Conservation (phyloP, 768 basidiomycete genomes). For the Scleroderma bovista region DNA sequence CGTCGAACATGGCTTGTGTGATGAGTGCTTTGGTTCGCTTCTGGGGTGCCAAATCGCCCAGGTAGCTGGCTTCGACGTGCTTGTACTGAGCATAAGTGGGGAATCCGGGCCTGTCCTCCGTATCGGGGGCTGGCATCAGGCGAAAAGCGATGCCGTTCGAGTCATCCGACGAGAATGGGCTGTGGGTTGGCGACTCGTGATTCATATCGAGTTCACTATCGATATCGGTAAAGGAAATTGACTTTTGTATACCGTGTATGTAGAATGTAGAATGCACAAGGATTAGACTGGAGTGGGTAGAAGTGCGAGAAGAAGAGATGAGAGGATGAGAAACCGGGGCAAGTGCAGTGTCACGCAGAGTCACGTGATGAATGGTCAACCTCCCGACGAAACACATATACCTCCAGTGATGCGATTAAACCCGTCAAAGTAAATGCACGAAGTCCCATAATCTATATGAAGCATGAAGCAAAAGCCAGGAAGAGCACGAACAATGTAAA, state of each 20-base stretch:
- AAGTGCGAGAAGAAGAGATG: neutral
- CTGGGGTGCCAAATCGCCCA: slow-evolving; percentile 50
- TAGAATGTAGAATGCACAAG: neutral
- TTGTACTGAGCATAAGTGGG: slow-evolving; percentile 61
- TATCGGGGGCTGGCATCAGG: neutral
- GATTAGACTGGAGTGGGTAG: too few relatives aligned
- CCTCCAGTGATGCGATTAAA: neutral
- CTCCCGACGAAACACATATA: neutral
- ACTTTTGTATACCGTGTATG: neutral
- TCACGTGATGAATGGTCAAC: too few relatives aligned
- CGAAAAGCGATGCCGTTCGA: neutral
- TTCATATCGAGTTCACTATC: too few relatives aligned
- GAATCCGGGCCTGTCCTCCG: slow-evolving; percentile 40
- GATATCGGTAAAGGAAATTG: too few relatives aligned
- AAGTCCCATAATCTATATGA: neutral
- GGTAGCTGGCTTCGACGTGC: slow-evolving; percentile 51
- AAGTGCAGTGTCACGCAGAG: too few relatives aligned
- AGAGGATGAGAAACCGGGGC: too few relatives aligned
- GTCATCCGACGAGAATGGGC: neutral
- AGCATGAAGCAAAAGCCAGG: neutral
- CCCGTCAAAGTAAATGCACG: neutral
- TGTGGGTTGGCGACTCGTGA: too few relatives aligned
- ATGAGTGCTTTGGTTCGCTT: slow-evolving; percentile 69
- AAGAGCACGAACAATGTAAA: neutral
- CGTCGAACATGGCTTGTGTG: slow-evolving; percentile 62